These are phyloP conservation scores for Russula abietina DNA, from an alignment of 768 basidiomycete species.

Conservation along the genomic window DNA sequence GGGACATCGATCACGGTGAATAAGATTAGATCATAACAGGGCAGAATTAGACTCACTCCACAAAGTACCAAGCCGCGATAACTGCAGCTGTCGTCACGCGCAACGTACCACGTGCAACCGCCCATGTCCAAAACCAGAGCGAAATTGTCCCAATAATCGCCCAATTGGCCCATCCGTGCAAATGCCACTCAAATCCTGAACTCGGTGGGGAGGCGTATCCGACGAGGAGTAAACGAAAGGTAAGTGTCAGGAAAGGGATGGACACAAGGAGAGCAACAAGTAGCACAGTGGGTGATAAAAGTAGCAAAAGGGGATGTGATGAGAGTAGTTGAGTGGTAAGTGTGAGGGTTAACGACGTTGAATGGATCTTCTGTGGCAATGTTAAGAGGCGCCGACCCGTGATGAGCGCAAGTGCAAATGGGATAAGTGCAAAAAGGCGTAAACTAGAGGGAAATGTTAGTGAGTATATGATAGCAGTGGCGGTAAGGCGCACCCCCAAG, in stretches of 20 bases:
- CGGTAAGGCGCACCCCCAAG: constrained; percentile 55
- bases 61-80: constrained; percentile 90
- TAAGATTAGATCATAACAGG: not conserved
- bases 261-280: constrained; percentile 59
- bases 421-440: constrained; percentile 71
- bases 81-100: constrained; percentile 75
- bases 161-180: constrained; percentile 65
- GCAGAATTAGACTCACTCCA: constrained; percentile 40
- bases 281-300: constrained; percentile 68
- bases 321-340: constrained; percentile 67
- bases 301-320: constrained; percentile 66
- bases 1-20: constrained; percentile 5
- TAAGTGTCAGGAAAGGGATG: constrained; percentile 72
- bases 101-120: constrained; percentile 71
- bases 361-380: constrained; percentile 65
- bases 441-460: constrained; percentile 39
- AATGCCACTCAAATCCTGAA: constrained; percentile 46
- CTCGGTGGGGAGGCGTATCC: constrained; percentile 47
- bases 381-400: constrained; percentile 67
- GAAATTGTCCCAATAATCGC: constrained; percentile 50
- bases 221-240: constrained; percentile 70
- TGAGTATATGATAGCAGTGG: not conserved
- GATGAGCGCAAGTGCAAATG: constrained; percentile 60
- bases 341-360: constrained; percentile 49
- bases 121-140: constrained; percentile 71